Evolutionary conservation across 371 early-diverging fungal genomes (phyloP), one percentile per base, ranked within the genome.

Genomic region (Enterocytospora artemiae): DNA sequence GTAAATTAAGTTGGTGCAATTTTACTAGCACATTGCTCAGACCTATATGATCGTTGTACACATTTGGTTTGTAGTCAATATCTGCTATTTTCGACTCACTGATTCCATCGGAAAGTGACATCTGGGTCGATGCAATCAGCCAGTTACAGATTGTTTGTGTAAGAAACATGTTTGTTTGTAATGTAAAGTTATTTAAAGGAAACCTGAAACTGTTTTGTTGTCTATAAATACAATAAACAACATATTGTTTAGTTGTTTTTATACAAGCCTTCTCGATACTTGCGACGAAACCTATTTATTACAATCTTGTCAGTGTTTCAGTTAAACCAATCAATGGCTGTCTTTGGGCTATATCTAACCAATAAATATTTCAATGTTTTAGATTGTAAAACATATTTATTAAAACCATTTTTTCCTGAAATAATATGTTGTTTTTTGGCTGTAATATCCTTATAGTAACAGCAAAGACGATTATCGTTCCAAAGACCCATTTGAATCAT

Each of bases 21-120:
- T 76, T 67, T 1, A 63, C 55, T 14, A 43, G 28, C 5, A 50
- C 50, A 48, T 63, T 63, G 5, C 63, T 36, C 31, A 68, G 37
- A 0, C 58, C 68, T 2, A 68, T 63, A 34, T 51, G 36, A 5
- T 56, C 58, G 28, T 63, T 63, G 31, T 12, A 16, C 37, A 27
- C 45, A 14, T 51, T 24, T 30, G 63, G 63, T 16, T n/a, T 43
- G 33, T 63, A 68, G 27, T 30, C 20, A 31, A 68, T 30, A 22
- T 45, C 20, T 4, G 1, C 14, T 31, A 48, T 49, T 1, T 44
- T 20, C 22, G 20, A 32, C 48, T 68, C 68, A 1, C 28, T 20
- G 16, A 61, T 37, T 32, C 63, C 68, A 24, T 56, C 39, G 1
- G 34, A 41, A 20, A 2, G 51, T 25, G 63, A 34, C n/a, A 9